Conservation (phyloP, 2,329 filamentous ascomycete genomes). For the Pyricularia sp. region DNA sequence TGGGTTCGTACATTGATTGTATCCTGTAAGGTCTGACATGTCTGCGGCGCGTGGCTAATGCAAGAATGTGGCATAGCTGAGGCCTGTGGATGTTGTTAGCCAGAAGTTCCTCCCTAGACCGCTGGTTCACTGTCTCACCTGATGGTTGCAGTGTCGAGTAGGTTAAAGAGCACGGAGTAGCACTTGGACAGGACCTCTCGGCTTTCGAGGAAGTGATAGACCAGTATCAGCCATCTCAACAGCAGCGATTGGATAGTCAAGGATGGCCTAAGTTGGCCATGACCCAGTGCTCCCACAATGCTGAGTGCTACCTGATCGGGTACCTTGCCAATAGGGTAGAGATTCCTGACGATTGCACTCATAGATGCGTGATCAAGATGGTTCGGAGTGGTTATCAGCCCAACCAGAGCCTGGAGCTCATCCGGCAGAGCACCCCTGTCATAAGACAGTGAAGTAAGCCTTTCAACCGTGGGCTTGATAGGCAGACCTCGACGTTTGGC, state of each 20-base stretch:
- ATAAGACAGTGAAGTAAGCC: constrained; percentile 53
- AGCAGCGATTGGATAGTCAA: constrained; percentile 61
- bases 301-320: constrained; percentile 50
- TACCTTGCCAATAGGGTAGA: constrained; percentile 66
- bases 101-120: background rate
- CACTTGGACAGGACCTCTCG: constrained; percentile 54
- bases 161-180: constrained; percentile 70
- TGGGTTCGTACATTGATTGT: constrained; percentile 52
- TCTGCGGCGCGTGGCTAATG: constrained; percentile 67
- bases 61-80: constrained; percentile 66
- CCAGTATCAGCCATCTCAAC: constrained; percentile 69
- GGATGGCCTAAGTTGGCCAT: constrained; percentile 66
- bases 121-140: constrained; percentile 36
- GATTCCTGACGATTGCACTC: constrained; percentile 57
- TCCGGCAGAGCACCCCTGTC: constrained; percentile 56
- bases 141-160: constrained; percentile 71
- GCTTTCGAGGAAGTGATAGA: constrained; percentile 62
- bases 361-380: constrained; percentile 69
- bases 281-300: constrained; percentile 65
- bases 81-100: constrained; percentile 25
- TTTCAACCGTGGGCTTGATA: constrained; percentile 56
- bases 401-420: constrained; percentile 53
- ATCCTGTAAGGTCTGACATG: constrained; percentile 81
- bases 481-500: constrained; percentile 56
- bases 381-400: constrained; percentile 56